Evolutionary conservation across 106 monocot genomes (phyloP).

Genomic region (Posidonia australis): DNA sequence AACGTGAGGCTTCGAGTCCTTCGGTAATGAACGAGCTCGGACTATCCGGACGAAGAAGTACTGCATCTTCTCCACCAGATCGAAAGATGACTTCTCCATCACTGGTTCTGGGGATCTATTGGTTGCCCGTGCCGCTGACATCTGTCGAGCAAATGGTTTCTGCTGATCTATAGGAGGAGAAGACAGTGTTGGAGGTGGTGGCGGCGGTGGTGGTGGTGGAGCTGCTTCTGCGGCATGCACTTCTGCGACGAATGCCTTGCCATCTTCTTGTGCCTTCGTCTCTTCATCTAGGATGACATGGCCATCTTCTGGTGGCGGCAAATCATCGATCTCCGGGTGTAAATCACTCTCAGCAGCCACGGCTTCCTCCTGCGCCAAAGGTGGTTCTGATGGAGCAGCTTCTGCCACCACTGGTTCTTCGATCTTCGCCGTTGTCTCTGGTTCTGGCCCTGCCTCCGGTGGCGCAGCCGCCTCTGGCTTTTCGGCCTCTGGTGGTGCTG

Average conservation of each 20-base stretch:
- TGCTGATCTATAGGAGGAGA: neutral
- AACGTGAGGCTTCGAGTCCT: slow-evolving; percentile 42
- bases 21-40: slow-evolving; percentile 36
- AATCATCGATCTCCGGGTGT: too few relatives aligned
- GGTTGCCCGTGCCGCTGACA: neutral
- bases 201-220: neutral
- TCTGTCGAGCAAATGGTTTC: neutral
- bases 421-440: neutral
- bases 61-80: slow-evolving; percentile 87
- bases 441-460: neutral
- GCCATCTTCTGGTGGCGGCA: too few relatives aligned
- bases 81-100: slow-evolving; percentile 44
- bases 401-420: slow-evolving; percentile 1
- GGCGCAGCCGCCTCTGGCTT: slow-evolving; percentile 3
- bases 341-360: too few relatives aligned
- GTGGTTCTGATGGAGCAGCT: neutral
- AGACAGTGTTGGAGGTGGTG: too few relatives aligned
- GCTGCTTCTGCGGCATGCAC: neutral
- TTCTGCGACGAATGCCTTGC: neutral
- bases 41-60: slow-evolving; percentile 81
- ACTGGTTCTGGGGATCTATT: neutral
- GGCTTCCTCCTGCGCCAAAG: too few relatives aligned
- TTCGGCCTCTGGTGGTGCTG: slow-evolving; percentile 4
- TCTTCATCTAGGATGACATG: too few relatives aligned
- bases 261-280: too few relatives aligned